Evolutionary conservation across 495 filamentous ascomycete genomes (phyloP).

Genomic region (Parathielavia hyrcaniae): DNA sequence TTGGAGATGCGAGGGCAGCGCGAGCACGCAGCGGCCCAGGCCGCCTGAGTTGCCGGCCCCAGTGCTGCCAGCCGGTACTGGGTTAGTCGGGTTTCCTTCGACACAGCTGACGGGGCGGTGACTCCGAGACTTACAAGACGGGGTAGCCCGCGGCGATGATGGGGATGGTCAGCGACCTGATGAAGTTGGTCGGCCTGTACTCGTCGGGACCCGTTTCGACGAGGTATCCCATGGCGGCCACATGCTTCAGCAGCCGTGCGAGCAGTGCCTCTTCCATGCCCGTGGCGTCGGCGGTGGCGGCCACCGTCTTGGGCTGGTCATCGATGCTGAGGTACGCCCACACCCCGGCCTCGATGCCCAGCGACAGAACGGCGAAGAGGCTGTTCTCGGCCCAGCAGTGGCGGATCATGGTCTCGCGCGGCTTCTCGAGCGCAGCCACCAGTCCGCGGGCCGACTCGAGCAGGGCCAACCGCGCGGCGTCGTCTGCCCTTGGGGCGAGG

Average conservation of each 20-base stretch:
- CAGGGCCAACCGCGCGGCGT: slow-evolving; percentile 17
- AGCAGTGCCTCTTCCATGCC: background rate
- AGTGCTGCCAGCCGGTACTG: too few species aligned
- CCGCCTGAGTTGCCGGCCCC: too few species aligned
- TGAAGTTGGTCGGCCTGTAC: slow-evolving; percentile 43
- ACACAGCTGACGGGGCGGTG: too few species aligned
- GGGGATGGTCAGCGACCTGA: slow-evolving; percentile 35
- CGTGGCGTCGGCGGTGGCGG: too few species aligned
- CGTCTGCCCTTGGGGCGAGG: slow-evolving; percentile 3
- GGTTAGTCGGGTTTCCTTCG: slow-evolving; percentile 18
- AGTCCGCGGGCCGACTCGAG: slow-evolving; percentile 28
- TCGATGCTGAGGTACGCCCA: too few species aligned
- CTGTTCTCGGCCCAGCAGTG: slow-evolving; percentile 33
- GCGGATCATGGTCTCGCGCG: slow-evolving; percentile 34
- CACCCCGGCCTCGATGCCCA: too few species aligned
- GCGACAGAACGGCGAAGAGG: background rate
- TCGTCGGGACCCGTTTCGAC: slow-evolving; percentile 39
- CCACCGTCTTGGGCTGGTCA: too few species aligned
- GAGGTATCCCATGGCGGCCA: slow-evolving; percentile 47
- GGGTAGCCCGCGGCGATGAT: slow-evolving; percentile 27
- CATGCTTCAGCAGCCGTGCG: slow-evolving; percentile 42
- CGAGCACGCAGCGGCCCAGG: too few species aligned
- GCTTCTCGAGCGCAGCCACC: slow-evolving; percentile 30
- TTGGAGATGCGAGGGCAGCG: background rate
- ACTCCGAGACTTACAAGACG: slow-evolving; percentile 17